These are phyloP conservation scores for Beauveria bassiana DNA, from an alignment of 2,329 filamentous ascomycete genomes.

Conservation along the genomic window DNA sequence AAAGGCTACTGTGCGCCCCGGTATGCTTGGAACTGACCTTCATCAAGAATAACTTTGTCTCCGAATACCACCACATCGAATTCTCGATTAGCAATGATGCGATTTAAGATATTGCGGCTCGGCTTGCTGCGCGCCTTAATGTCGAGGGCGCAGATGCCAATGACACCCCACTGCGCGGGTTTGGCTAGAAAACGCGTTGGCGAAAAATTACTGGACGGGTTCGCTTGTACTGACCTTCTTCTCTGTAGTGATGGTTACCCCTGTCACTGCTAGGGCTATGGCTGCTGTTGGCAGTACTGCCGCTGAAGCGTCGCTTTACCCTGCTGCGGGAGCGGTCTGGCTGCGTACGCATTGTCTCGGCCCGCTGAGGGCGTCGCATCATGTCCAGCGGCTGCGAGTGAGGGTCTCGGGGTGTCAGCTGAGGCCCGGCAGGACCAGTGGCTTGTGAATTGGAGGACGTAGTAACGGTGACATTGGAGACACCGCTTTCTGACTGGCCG, in stretches of 20 bases:
- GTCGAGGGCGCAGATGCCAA: slow-evolving; percentile 92
- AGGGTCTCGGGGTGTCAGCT: slow-evolving; percentile 37
- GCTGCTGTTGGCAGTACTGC: slow-evolving; percentile 73
- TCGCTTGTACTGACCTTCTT: slow-evolving; percentile 36
- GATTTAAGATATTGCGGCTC: slow-evolving; percentile 89
- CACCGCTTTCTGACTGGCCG: slow-evolving; percentile 41
- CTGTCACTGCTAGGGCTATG: slow-evolving; percentile 71
- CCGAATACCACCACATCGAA: slow-evolving; percentile 98
- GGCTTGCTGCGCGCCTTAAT: slow-evolving; percentile 95
- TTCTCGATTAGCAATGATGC: slow-evolving; percentile 80
- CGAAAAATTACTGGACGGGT: background rate
- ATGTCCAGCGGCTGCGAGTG: slow-evolving; percentile 35
- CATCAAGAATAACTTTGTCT: slow-evolving; percentile 96
- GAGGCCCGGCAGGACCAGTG: slow-evolving; percentile 23
- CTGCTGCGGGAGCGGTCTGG: slow-evolving; percentile 57
- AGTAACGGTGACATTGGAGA: slow-evolving; percentile 46
- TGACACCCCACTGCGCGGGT: slow-evolving; percentile 56
- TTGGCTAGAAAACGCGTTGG: slow-evolving; percentile 35
- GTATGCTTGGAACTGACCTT: slow-evolving; percentile 42
- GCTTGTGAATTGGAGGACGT: slow-evolving; percentile 38
- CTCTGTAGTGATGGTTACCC: slow-evolving; percentile 43
- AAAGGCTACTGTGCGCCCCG: slow-evolving; percentile 10
- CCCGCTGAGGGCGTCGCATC: slow-evolving; percentile 35
- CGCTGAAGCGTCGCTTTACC: slow-evolving; percentile 69
- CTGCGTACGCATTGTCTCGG: slow-evolving; percentile 35